phyloP scores from a whole-genome alignment of 306 rosid genomes.

The barrel medic (Medicago truncatula) region MtrunA17r5.0-ANR NC_053046.1:31243001-31243500 shows the following conservation, averaged over 20 bases:
- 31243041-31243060: constrained; percentile 20
- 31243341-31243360: constrained; percentile 84
- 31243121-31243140: constrained; percentile 66
- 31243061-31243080: constrained; percentile 34
- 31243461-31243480: constrained; percentile 95
- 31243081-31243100: constrained; percentile 33
- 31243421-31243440: constrained; percentile 97
- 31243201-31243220: constrained; percentile 65
- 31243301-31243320: constrained; percentile 35
- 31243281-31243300: constrained; percentile 30
- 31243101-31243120: constrained; percentile 47
- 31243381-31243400: constrained; percentile 98
- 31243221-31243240: constrained; percentile 88
- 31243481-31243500: constrained; percentile 99
- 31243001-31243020: constrained; percentile 93
- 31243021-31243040: constrained; percentile 35
- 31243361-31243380: constrained; percentile 91
- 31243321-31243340: constrained; percentile 80
- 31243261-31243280: constrained; percentile 30
- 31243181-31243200: constrained; percentile 92
- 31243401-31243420: constrained; percentile 97
- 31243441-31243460: constrained; percentile 97
- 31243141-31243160: constrained; percentile 73
- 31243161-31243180: constrained; percentile 99
- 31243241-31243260: constrained; percentile 53